Percentiles rank a stretch among this genome's conserved stretches.
phyloP scores from a whole-genome alignment of 805 yeast species.

The Danielia reshetovae region DNA sequence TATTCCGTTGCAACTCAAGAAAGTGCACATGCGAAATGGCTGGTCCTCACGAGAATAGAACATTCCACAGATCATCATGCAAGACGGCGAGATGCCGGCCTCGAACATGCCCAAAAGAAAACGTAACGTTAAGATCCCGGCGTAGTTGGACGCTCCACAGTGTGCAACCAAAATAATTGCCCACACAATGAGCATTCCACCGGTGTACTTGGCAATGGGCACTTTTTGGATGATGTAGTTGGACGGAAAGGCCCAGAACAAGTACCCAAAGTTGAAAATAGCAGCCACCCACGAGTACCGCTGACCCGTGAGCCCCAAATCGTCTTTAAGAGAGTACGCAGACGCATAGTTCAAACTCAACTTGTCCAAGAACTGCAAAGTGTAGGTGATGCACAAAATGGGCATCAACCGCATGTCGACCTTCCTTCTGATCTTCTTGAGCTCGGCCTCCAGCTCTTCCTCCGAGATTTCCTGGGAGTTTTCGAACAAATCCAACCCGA shows the following conservation, averaged over 20 bases:
- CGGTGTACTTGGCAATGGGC: slow-evolving; percentile 6
- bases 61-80: slow-evolving; percentile 29
- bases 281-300: slow-evolving; percentile 27
- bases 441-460: slow-evolving; percentile 23
- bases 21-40: slow-evolving; percentile 25
- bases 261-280: slow-evolving; percentile 23
- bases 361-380: slow-evolving; percentile 24
- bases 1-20: slow-evolving; percentile 26
- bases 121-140: slow-evolving; percentile 29
- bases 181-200: slow-evolving; percentile 14
- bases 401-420: slow-evolving; percentile 33
- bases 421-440: slow-evolving; percentile 25
- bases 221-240: slow-evolving; percentile 17
- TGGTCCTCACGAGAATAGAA: slow-evolving; percentile 33
- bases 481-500: slow-evolving; percentile 24
- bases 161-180: slow-evolving; percentile 20
- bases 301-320: slow-evolving; percentile 20
- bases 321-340: slow-evolving; percentile 20
- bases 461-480: slow-evolving; percentile 25
- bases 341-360: slow-evolving; percentile 22
- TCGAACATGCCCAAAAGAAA: slow-evolving; percentile 34
- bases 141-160: slow-evolving; percentile 32
- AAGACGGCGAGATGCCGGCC: slow-evolving; percentile 32
- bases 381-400: slow-evolving; percentile 22
- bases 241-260: slow-evolving; percentile 20